Evolutionary conservation across 2,329 filamentous ascomycete genomes (phyloP), one percentile per base, ranked within the genome.

Genomic region (Thelonectria olida): DNA sequence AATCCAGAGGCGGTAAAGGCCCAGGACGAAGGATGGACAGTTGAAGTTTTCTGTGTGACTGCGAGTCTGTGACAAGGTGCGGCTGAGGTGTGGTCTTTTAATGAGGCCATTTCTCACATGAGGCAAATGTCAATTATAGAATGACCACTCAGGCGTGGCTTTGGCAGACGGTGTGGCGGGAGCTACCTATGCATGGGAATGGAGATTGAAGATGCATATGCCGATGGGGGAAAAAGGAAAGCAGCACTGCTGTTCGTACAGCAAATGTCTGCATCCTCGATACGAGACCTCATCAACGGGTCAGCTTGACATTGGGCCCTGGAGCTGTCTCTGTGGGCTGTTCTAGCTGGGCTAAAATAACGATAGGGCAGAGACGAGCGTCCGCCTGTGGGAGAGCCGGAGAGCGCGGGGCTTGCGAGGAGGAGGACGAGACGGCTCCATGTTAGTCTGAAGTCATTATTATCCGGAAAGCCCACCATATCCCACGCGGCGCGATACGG

Each of bases 1-100:
- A 64, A 50, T 45, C 44, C 58, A 54, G 61, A 61, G 54, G 51
- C 42, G 56, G 63, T 60, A 50, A 48, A n/a, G n/a, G n/a, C n/a
- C n/a, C n/a, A n/a, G n/a, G n/a, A n/a, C n/a, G n/a, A n/a, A n/a
- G n/a, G n/a, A n/a, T n/a, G n/a, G n/a, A n/a, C n/a, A n/a, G n/a
- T n/a, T n/a, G n/a, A n/a, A 44, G 48, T 39, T 54, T 38, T 23
- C 34, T 38, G 39, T 44, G 39, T 44, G 20, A 44, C 19, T 22
- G 28, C 13, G 31, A 34, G 20, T 22, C 19, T 22, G 28, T 31
- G 31, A 34, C 31, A 15, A 34, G 31, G 38, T 53, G 61, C 56
- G 56, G 61, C 61, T 60, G 55, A 60, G 39, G 25, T 31, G 44
- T 31, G 13, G 36, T 8, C 27, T 17, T 36, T 44, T 56, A 39